Evolutionary conservation across 75 land plant species (phyloP).

Genomic region (Ceratopteris richardii): DNA sequence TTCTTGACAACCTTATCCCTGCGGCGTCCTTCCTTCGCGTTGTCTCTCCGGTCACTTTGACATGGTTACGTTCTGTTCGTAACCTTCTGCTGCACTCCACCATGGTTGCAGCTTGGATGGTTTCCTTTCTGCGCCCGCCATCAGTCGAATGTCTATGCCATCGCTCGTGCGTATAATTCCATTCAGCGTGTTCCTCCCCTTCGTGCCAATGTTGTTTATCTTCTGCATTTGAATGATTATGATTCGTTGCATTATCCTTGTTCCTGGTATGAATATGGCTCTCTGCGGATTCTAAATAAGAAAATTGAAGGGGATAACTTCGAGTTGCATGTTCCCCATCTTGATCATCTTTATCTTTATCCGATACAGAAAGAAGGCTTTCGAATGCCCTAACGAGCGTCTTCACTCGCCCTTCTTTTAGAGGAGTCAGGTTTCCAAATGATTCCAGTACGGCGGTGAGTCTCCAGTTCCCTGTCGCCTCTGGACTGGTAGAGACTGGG

Average conservation of each 20-base stretch:
- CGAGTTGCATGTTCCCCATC: background rate
- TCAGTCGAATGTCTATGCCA: no score
- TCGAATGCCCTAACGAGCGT: constrained; percentile 66
- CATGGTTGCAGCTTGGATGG: background rate
- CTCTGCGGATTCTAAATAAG: background rate
- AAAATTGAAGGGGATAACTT: constrained; percentile 2
- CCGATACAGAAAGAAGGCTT: constrained; percentile 30
- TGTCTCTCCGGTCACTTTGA: no score
- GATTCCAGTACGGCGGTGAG: constrained; percentile 3
- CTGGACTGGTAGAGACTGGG: background rate
- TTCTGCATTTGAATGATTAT: no score
- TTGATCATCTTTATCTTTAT: constrained; percentile 4
- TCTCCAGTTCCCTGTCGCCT: constrained; percentile 6
- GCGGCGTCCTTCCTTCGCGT: no score
- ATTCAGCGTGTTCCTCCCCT: no score
- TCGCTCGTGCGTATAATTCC: no score
- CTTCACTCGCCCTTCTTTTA: constrained; percentile 44
- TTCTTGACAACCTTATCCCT: no score
- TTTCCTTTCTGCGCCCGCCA: no score
- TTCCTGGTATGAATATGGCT: no score
- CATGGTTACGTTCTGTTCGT: background rate
- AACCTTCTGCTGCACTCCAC: background rate
- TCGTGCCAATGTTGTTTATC: no score
- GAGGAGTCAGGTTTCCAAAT: constrained; percentile 24
- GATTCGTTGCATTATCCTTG: no score